These are phyloP conservation scores for Fusarium staphyleae DNA, from an alignment of 2,329 filamentous ascomycete genomes.

Conservation along the genomic window DNA sequence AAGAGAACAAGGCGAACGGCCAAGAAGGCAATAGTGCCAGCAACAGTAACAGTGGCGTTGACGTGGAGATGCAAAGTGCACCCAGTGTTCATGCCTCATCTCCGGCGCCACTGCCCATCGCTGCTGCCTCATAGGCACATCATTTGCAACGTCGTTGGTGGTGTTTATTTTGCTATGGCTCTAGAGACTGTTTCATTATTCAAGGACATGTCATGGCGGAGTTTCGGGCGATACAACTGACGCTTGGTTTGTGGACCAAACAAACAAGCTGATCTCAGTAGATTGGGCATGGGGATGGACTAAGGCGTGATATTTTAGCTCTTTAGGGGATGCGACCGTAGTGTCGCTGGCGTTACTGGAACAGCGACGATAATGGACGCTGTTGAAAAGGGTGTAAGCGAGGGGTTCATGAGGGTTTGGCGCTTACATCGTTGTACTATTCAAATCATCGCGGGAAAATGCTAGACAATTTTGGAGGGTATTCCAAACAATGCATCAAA, in stretches of 20 bases:
- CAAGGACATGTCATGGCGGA: constrained; percentile 17
- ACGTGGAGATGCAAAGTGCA: constrained; percentile 61
- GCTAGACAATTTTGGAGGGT: constrained; percentile 20
- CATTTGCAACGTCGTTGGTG: neutral
- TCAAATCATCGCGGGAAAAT: constrained; percentile 14
- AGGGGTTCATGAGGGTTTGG: constrained; percentile 11
- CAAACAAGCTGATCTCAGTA: constrained; percentile 16
- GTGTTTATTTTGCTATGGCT: constrained; percentile 9
- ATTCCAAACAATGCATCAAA: constrained; percentile 12
- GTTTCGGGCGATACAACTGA: constrained; percentile 31
- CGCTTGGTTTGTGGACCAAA: constrained; percentile 11
- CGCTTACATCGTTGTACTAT: constrained; percentile 24
- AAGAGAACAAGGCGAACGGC: constrained; percentile 70
- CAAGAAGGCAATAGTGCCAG: constrained; percentile 57
- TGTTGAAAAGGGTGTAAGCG: constrained; percentile 29
- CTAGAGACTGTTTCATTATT: constrained; percentile 24
- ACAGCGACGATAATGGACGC: constrained; percentile 28
- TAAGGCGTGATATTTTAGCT: constrained; percentile 9
- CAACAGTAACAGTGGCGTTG: constrained; percentile 53
- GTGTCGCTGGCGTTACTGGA: constrained; percentile 43
- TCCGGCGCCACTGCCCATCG: constrained; percentile 57
- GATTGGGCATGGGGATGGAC: constrained; percentile 25
- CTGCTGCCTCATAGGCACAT: constrained; percentile 51
- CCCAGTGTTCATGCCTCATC: constrained; percentile 61
- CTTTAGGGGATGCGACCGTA: constrained; percentile 34